Evolutionary conservation across 306 rosid species (phyloP), one percentile per base, ranked within the genome.

Genomic region (Rosa chinensis): DNA sequence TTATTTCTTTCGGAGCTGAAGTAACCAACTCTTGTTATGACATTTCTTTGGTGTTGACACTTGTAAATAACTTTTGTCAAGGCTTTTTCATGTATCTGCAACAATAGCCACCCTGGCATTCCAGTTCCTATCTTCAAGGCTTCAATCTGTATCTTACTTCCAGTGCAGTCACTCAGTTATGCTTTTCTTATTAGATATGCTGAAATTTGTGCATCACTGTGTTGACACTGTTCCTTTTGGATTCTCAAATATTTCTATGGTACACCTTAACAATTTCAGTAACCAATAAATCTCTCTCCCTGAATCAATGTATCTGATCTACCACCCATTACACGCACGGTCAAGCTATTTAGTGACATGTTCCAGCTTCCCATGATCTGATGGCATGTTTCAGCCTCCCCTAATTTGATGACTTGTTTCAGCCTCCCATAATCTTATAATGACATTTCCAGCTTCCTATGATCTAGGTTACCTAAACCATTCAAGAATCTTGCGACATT

Each of bases 321-420:
- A 28, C 58, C 61, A 62, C 11, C 42, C 20, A 17, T 16, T 23
- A 35, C 25, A 39, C 10, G 13, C 32, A 3, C 20, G 43, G 32
- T 61, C 59, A 44, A 44, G 79, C 70, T 37, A 44, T 75, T 12
- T 62, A 18, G 70, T 61, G 70, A 45, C 72, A 62, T 32, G 13
- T 61, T 61, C 59, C 39, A 39, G 21, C 77, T 18, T 20, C 49
- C 4, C 77, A 21, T 14, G 39, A 20, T 58, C 62, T 23, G 2
- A 47, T 49, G 44, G 8, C 63, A 49, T 18, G 18, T 72, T 72
- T 50, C 32, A 32, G 18, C 76, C 23, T 20, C 49, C 11, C 77
- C 35, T 32, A 5, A 50, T 72, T 28, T 53, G 12, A 59, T 53
- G 48, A n/a, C 37, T 37, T 11, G 13, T 35, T 53, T 73, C 37